Evolutionary conservation across 345 rosid genomes (phyloP).

Genomic region (Punica granatum): DNA sequence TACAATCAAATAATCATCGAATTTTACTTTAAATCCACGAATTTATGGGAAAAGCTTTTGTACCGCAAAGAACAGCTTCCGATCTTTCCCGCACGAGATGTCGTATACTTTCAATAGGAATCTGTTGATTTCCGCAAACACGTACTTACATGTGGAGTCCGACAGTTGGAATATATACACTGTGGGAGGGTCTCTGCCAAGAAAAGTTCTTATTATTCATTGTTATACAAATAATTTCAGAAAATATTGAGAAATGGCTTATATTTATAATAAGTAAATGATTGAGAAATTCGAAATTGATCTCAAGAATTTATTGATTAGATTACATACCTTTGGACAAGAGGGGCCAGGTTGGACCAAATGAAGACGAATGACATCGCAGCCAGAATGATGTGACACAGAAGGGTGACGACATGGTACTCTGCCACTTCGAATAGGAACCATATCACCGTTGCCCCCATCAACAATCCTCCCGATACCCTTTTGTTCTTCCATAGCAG

Average conservation of each 20-base stretch:
- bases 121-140: constrained; percentile 22
- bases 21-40: neutral
- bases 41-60: neutral
- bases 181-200: constrained; percentile 36
- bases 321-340: constrained; percentile 34
- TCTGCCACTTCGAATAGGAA: constrained; percentile 58
- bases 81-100: constrained; percentile 35
- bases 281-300: too few relatives aligned
- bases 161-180: constrained; percentile 25
- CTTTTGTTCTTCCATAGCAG: constrained; percentile 60
- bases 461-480: constrained; percentile 46
- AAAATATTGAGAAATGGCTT: neutral
- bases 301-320: neutral
- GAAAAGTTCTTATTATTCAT: neutral
- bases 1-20: neutral
- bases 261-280: too few relatives aligned
- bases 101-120: constrained; percentile 26
- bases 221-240: neutral
- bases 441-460: constrained; percentile 48
- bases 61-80: constrained; percentile 34
- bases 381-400: constrained; percentile 42
- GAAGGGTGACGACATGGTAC: constrained; percentile 45
- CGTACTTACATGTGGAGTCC: constrained; percentile 25
- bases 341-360: constrained; percentile 47
- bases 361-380: constrained; percentile 37